Evolutionary conservation across 306 rosid species (phyloP).

Genomic region (Cajanus cajan): DNA sequence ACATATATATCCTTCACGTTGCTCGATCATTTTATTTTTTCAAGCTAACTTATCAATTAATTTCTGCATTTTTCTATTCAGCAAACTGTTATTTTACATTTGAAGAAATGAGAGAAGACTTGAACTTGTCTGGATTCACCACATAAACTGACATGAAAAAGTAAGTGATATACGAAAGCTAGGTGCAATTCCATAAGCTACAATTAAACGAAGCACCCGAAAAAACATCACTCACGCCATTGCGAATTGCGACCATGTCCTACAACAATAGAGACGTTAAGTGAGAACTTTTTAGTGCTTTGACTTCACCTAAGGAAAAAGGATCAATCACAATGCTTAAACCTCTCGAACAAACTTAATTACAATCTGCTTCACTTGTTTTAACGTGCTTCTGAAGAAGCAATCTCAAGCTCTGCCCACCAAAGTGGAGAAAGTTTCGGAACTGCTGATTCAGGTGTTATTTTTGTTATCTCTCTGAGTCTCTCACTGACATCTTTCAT

Average conservation of each 20-base stretch:
- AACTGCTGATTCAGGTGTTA: conserved; percentile 68
- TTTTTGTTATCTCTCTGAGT: conserved; percentile 68
- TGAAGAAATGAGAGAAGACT: neutral
- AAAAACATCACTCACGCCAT: conserved; percentile 27
- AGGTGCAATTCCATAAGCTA: conserved; percentile 4
- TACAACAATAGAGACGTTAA: conserved; percentile 31
- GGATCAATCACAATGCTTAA: neutral
- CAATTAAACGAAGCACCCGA: neutral
- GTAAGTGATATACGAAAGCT: conserved; percentile 11
- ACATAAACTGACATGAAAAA: conserved; percentile 5
- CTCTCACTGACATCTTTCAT: conserved; percentile 63
- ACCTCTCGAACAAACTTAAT: conserved; percentile 22
- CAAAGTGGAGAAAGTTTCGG: conserved; percentile 87
- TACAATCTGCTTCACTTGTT: conserved; percentile 26
- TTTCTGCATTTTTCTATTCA: too few relatives aligned
- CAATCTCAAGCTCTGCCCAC: conserved; percentile 98
- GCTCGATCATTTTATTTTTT: too few relatives aligned
- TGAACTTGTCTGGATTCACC: conserved; percentile 3
- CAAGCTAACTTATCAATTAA: too few relatives aligned
- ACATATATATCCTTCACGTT: too few relatives aligned
- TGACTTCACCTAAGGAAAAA: conserved; percentile 23
- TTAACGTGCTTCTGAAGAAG: conserved; percentile 53
- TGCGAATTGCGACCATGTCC: neutral
- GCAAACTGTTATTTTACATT: too few relatives aligned
- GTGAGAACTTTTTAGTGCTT: conserved; percentile 21